These are phyloP conservation scores for Solanum tarijense DNA, from an alignment of 257 asterid species.

Conservation along the genomic window DNA sequence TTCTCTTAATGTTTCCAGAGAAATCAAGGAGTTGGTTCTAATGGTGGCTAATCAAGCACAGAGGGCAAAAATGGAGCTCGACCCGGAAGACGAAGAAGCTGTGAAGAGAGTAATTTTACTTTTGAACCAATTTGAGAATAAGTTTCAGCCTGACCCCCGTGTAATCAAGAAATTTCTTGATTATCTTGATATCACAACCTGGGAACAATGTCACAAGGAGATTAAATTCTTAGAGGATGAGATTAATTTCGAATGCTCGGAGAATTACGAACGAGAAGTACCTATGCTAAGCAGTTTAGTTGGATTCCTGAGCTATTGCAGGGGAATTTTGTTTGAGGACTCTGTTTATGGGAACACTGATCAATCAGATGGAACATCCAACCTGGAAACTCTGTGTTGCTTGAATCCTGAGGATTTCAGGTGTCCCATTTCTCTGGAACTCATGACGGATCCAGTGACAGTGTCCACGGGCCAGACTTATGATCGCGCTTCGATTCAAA, in stretches of 20 bases:
- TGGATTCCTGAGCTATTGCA: constrained; percentile 60
- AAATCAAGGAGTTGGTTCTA: constrained; percentile 41
- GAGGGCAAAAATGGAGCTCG: constrained; percentile 36
- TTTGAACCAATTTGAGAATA: constrained; percentile 53
- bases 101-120: constrained; percentile 39
- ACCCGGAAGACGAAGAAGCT: constrained; percentile 32
- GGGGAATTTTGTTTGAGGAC: constrained; percentile 46
- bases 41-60: constrained; percentile 46
- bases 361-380: constrained; percentile 23
- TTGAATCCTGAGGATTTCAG: constrained; percentile 62
- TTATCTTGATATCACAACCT: constrained; percentile 33
- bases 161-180: constrained; percentile 31
- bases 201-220: constrained; percentile 57
- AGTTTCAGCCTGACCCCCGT: constrained; percentile 41
- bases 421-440: constrained; percentile 66
- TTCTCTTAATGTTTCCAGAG: constrained; percentile 27
- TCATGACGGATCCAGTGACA: constrained; percentile 77
- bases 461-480: constrained; percentile 71
- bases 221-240: constrained; percentile 39
- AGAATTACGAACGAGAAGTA: constrained; percentile 29
- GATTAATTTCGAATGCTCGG: constrained; percentile 19
- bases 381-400: constrained; percentile 27
- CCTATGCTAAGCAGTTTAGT: constrained; percentile 39
- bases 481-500: constrained; percentile 56
- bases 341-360: constrained; percentile 21